Conservation (phyloP, 495 filamentous ascomycete species). For the Hypoxylon subgilvum region DNA sequence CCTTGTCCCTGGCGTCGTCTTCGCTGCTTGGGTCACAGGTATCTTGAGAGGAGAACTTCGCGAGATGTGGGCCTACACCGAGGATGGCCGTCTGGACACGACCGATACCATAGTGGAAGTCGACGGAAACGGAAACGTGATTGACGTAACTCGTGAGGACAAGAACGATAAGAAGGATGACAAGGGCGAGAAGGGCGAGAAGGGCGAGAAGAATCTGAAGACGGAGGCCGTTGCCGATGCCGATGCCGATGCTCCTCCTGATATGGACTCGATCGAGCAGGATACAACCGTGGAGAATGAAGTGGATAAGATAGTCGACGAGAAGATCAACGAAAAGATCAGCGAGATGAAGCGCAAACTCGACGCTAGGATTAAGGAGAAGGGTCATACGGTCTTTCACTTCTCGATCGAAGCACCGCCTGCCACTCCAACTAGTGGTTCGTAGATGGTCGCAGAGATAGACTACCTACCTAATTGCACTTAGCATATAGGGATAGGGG, state of each 20-base stretch:
- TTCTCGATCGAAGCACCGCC: slow-evolving; percentile 39
- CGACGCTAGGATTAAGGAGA: background rate
- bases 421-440: background rate
- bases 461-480: background rate
- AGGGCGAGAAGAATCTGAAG: slow-evolving; percentile 3
- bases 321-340: background rate
- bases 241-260: background rate
- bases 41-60: slow-evolving; percentile 68
- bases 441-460: too few species aligned
- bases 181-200: background rate
- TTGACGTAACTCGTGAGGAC: slow-evolving; percentile 21
- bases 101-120: slow-evolving; percentile 55
- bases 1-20: slow-evolving; percentile 84
- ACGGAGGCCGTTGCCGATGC: background rate
- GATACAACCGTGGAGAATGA: background rate
- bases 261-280: background rate
- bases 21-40: slow-evolving; percentile 80
- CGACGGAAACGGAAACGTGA: slow-evolving; percentile 39
- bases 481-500: background rate
- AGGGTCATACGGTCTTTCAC: slow-evolving; percentile 34
- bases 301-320: background rate
- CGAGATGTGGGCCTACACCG: slow-evolving; percentile 81
- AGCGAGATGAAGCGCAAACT: background rate
- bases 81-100: slow-evolving; percentile 64
- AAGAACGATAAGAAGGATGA: slow-evolving; percentile 16